Percentiles rank a stretch among this genome's conserved stretches.
phyloP scores from a whole-genome alignment of 495 filamentous ascomycete species.

The Hypoxylon subgilvum region DNA sequence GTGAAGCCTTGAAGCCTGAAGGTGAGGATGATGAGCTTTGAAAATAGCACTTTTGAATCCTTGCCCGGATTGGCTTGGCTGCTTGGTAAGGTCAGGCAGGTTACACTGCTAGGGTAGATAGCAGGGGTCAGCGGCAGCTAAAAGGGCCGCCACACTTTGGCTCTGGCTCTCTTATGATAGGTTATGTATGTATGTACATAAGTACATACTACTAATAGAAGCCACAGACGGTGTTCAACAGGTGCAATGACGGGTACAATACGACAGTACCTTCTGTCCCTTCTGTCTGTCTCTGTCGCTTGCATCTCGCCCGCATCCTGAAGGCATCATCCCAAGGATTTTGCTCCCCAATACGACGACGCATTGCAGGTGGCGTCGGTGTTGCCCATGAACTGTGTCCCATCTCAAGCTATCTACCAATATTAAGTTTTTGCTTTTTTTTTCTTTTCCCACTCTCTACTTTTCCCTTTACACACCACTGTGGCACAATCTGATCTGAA shows the following conservation, averaged over 20 bases:
- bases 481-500: no score
- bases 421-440: neutral
- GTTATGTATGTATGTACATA: no score
- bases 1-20: constrained; percentile 4
- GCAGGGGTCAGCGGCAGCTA: neutral
- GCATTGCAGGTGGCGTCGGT: neutral
- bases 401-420: neutral
- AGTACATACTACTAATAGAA: constrained; percentile 11
- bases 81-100: neutral
- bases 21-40: neutral
- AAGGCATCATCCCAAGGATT: no score
- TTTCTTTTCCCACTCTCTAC: no score
- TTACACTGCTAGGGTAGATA: constrained; percentile 23
- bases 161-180: no score
- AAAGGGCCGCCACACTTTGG: no score
- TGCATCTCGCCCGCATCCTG: no score
- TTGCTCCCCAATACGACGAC: neutral
- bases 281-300: no score
- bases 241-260: neutral
- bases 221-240: constrained; percentile 12
- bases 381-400: neutral
- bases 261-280: neutral
- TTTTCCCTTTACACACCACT: neutral
- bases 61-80: no score
- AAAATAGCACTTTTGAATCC: constrained; percentile 8